Percentiles rank a stretch among this genome's conserved stretches.
Evolutionary conservation across 129 eudicot genomes (phyloP).

Genomic region (Flaveria trinervia): DNA sequence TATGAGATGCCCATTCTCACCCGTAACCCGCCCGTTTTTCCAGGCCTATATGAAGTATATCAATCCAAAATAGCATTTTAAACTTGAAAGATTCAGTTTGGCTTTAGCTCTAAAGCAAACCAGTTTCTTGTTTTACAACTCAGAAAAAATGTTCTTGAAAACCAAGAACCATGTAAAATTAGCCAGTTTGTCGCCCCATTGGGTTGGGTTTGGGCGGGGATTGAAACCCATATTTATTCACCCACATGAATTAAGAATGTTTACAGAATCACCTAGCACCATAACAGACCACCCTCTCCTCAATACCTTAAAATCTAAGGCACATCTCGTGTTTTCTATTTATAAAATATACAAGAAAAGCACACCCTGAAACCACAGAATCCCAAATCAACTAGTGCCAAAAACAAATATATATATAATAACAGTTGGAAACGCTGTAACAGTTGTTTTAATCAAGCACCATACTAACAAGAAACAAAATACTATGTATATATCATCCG

Average conservation of each 20-base stretch:
- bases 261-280: background rate
- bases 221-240: background rate
- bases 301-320: background rate
- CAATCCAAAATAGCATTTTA: too few relatives aligned
- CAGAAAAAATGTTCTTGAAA: background rate
- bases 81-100: too few relatives aligned
- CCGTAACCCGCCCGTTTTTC: too few relatives aligned
- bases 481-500: constrained; percentile 30
- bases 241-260: background rate
- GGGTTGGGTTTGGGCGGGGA: background rate
- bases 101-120: too few relatives aligned
- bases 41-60: too few relatives aligned
- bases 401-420: background rate
- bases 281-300: background rate
- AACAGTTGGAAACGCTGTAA: background rate
- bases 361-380: too few relatives aligned
- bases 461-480: constrained; percentile 10
- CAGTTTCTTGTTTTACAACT: background rate
- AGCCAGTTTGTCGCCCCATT: background rate
- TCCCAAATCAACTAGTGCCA: background rate
- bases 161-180: background rate
- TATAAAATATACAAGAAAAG: too few relatives aligned
- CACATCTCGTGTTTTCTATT: too few relatives aligned
- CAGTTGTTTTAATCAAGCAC: background rate
- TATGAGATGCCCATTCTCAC: too few relatives aligned